Percentiles rank a stretch among this genome's conserved stretches.
These are phyloP conservation scores for Cyberlindnera xishuangbannaensis DNA, from an alignment of 805 yeast species.

Conservation along the genomic window DNA sequence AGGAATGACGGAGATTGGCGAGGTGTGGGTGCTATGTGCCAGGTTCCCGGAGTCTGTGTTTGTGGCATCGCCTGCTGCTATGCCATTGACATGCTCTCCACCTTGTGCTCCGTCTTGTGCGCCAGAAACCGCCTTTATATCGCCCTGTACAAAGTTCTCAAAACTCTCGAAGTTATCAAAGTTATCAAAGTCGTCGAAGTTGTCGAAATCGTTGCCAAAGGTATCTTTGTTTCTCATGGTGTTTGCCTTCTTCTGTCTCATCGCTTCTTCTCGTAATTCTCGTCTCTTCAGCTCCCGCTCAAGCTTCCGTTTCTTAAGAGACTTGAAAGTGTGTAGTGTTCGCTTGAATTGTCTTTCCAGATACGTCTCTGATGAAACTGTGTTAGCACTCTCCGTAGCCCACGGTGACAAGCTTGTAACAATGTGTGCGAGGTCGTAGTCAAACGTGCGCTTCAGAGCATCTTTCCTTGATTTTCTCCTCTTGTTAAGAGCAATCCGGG, in stretches of 20 bases:
- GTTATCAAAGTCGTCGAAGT: slow-evolving; percentile 12
- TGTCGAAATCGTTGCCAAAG: slow-evolving; percentile 11
- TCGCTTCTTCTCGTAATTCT: slow-evolving; percentile 11
- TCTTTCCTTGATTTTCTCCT: no score
- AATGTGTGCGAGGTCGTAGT: no score
- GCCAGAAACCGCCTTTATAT: no score
- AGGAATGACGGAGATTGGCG: no score
- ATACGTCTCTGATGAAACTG: slow-evolving; percentile 18
- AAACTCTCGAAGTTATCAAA: slow-evolving; percentile 25
- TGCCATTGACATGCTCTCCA: no score
- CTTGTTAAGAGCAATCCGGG: slow-evolving; percentile 33
- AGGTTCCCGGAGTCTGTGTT: no score
- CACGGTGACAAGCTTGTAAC: slow-evolving; percentile 13
- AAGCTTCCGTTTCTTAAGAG: slow-evolving; percentile 30
- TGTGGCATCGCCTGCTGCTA: no score
- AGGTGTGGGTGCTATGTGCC: no score
- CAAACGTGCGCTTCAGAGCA: no score
- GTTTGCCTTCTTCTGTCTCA: slow-evolving; percentile 8
- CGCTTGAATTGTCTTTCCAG: slow-evolving; percentile 29
- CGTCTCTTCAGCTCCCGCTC: slow-evolving; percentile 24
- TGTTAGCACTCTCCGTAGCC: slow-evolving; percentile 4
- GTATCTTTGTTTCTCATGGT: slow-evolving; percentile 3
- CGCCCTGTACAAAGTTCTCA: slow-evolving; percentile 30
- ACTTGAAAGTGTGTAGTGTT: slow-evolving; percentile 27
- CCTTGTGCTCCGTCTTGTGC: no score